Evolutionary conservation across 2,329 filamentous ascomycete genomes (phyloP), one percentile per base, ranked within the genome.

Genomic region (Monilinia vaccinii-corymbosi): DNA sequence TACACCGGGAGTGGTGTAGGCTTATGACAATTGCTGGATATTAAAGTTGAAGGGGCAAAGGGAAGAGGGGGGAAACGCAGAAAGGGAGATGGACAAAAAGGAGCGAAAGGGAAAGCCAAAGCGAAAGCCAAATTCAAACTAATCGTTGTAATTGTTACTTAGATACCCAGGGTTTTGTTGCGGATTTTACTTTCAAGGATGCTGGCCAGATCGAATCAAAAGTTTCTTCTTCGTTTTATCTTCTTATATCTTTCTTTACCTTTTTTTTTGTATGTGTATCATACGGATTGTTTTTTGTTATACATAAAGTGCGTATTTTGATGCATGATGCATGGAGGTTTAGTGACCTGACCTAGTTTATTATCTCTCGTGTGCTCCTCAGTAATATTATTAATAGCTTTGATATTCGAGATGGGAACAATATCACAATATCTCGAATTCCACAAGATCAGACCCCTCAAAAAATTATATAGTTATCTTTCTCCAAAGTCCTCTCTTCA

Each of bases 1-100:
- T 78, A 78, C 64, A 68, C 71, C 1, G 68, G 67, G 18, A 32
- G 40, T 44, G 51, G 51, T 48, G 58, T 63, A 56, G 63, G 62
- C 1, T 63, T 67, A 67, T 66, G 63, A 60, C 60, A 60, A 51
- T 52, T 49, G 32, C 55, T 18, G 38, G 38, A 40, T 40, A 14
- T 14, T 34, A 9, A 11, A 34, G 32, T 9, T 14, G 34, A 11
- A 36, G 14, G 16, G 8, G 38, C 16, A 40, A 18, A n/a, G 14
- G 14, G 14, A 40, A 18, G 8, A 16, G 8, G 23, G 13, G 40
- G 11, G 4, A 6, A 40, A 34, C 28, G 13, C 25, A 28, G 25
- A 28, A 28, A 28, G 25, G 25, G 25, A 28, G 3, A 28, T 28
- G 25, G 25, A 28, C 25, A 28, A 28, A 28, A 28, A 28, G 25